Base-by-base conservation (phyloP, 2,329 filamentous ascomycete genomes). In the Aspergillus udagawae region DNA sequence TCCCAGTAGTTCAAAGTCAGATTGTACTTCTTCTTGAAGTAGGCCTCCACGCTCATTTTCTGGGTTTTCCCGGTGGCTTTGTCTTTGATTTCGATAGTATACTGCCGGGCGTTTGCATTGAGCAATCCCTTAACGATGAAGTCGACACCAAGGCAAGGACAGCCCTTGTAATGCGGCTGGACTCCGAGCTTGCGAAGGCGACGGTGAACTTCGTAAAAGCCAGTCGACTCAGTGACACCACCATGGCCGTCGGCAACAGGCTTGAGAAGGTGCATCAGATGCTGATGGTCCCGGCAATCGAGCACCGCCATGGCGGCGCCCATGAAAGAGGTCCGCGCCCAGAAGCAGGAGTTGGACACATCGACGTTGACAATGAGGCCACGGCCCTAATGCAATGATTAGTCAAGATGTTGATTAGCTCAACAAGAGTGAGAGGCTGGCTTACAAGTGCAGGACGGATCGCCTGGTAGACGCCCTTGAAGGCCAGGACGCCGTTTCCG, bases 291-390 rank as follows among this genome's bases (percentile, higher is more conserved):
- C 42, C 66, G 63, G 27, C 65, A 59, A 17, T 70, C 67, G 3
- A 72, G 63, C 10, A 75, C 61, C 8, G 69, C 68, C 54, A 73
- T 66, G 20, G 75, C 72, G 8, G 71, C 66, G 17, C 69, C 68
- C 25, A 73, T 63, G 14, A 78, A 63, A 8, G 68, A 67, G n/a
- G 63, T 73, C 10, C 71, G 72, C 35, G 79, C 81, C 88, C 90
- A 97, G 77, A 99, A 99, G 12, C 89, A 90, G 0, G 91, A 90
- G 69, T 97, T 96, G 56, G 92, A 88, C 29, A 96, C 89, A 67
- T 99, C 93, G 10, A 96, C 86, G 65, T 97, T 97, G 70, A 99
- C 78, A 0, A 89, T 85, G 5, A 97, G 80, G 8, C 84, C 85
- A 27, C 84, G 82, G 32, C 83, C 81, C 68, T 82, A 68, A n/a